phyloP scores from a whole-genome alignment of 495 filamentous ascomycete species.

The Stereocaulon alpinum region DNA sequence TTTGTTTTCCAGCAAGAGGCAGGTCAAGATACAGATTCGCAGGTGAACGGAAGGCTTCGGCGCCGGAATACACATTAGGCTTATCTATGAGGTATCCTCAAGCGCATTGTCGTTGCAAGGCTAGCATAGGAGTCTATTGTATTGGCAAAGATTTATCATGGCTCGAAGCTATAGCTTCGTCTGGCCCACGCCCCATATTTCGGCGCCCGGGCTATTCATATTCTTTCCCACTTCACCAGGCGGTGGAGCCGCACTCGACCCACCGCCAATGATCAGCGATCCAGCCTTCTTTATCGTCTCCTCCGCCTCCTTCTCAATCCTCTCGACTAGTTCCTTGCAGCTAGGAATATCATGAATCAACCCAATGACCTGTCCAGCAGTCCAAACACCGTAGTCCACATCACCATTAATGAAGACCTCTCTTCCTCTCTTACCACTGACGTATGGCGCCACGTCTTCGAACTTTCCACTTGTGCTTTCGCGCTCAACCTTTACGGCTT shows the following conservation, averaged over 20 bases:
- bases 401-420: constrained; percentile 92
- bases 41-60: no score
- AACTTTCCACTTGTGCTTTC: constrained; percentile 86
- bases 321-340: constrained; percentile 44
- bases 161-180: constrained; percentile 10
- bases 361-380: constrained; percentile 60
- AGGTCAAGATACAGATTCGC: no score
- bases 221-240: constrained; percentile 15
- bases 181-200: constrained; percentile 31
- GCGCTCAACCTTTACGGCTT: constrained; percentile 71
- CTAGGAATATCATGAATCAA: constrained; percentile 61
- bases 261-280: neutral
- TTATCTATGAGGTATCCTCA: no score
- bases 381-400: constrained; percentile 80
- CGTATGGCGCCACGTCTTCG: constrained; percentile 75
- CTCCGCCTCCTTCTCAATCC: constrained; percentile 57
- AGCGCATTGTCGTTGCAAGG: no score
- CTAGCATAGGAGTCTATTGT: no score
- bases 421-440: constrained; percentile 84
- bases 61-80: no score
- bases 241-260: neutral
- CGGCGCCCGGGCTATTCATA: constrained; percentile 30
- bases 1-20: no score
- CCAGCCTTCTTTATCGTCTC: constrained; percentile 25
- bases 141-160: no score